Conservation (phyloP, 306 rosid genomes). For the Benincasa hispida region DNA sequence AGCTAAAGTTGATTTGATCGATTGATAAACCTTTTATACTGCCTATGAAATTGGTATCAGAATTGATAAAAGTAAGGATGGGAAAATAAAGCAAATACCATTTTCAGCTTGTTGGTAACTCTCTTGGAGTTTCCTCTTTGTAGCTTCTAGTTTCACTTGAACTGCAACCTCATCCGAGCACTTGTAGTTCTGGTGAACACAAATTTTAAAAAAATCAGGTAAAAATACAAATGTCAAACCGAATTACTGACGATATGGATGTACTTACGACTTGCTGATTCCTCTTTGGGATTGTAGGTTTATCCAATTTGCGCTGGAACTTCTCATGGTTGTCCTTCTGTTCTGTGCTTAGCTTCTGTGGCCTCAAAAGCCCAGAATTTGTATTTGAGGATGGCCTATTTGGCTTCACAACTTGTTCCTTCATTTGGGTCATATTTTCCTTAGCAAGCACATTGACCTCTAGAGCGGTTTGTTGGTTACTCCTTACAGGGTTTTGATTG, state of each 20-base stretch:
- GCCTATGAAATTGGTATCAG: background rate
- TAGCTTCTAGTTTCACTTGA: conserved; percentile 74
- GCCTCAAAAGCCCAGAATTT: conserved; percentile 39
- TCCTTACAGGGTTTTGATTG: conserved; percentile 24
- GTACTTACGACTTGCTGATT: conserved; percentile 46
- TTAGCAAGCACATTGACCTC: conserved; percentile 20
- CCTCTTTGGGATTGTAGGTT: conserved; percentile 31
- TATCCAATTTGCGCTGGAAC: conserved; percentile 30
- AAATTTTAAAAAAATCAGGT: conserved; percentile 17
- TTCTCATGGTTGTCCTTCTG: conserved; percentile 26
- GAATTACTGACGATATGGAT: background rate
- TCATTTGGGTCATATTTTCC: conserved; percentile 35
- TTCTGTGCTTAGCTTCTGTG: conserved; percentile 32
- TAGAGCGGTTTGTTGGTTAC: conserved; percentile 23
- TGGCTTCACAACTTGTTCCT: conserved; percentile 33
- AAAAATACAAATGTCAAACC: conserved; percentile 2
- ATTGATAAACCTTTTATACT: background rate
- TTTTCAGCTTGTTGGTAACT: conserved; percentile 88
- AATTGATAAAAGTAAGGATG: background rate
- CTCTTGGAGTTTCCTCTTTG: conserved; percentile 93
- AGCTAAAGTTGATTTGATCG: background rate
- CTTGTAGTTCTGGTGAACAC: conserved; percentile 32
- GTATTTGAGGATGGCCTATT: conserved; percentile 31
- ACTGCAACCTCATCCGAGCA: conserved; percentile 44
- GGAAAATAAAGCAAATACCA: conserved; percentile 28